A percentile compares a stretch with the other conserved stretches of the same genome.
Conservation (phyloP, 345 rosid species). For the Citrus mangshanensis region DNA sequence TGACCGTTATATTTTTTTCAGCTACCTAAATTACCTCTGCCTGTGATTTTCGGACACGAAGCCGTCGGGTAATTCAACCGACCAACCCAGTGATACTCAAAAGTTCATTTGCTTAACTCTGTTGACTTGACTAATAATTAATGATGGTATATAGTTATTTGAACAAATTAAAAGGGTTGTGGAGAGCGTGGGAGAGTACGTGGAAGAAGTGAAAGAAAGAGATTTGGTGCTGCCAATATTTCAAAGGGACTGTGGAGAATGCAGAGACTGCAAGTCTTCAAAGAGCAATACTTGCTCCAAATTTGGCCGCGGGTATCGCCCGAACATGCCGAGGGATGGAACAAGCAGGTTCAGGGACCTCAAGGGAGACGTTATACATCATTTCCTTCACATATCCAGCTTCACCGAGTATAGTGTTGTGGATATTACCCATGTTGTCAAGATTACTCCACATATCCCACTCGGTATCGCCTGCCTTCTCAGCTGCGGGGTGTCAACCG, state of each 20-base stretch:
- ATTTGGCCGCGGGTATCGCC: not conserved
- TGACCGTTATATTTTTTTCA: conserved; percentile 2
- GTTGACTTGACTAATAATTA: not conserved
- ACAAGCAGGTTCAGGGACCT: conserved; percentile 49
- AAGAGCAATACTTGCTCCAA: conserved; percentile 50
- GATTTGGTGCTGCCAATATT: conserved; percentile 59
- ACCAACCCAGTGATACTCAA: not conserved
- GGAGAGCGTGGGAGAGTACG: conserved; percentile 70
- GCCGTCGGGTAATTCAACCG: conserved; percentile 51
- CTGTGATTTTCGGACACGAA: conserved; percentile 65
- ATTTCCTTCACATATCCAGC: conserved; percentile 56
- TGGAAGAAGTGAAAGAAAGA: conserved; percentile 51
- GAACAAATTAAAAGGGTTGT: conserved; percentile 35
- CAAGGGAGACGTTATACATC: conserved; percentile 50
- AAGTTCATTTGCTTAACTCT: no score
- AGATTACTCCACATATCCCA: conserved; percentile 37
- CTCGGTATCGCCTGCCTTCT: conserved; percentile 54
- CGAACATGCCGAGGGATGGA: conserved; percentile 49
- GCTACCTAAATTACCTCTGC: conserved; percentile 31
- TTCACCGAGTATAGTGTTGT: conserved; percentile 69
- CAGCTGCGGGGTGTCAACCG: conserved; percentile 61
- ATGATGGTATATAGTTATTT: not conserved
- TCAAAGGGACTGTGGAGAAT: conserved; percentile 46
- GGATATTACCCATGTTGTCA: conserved; percentile 52
- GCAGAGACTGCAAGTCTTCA: conserved; percentile 51